Conservation (phyloP, 768 basidiomycete species). For the Hortiboletus flavorubellus region DNA sequence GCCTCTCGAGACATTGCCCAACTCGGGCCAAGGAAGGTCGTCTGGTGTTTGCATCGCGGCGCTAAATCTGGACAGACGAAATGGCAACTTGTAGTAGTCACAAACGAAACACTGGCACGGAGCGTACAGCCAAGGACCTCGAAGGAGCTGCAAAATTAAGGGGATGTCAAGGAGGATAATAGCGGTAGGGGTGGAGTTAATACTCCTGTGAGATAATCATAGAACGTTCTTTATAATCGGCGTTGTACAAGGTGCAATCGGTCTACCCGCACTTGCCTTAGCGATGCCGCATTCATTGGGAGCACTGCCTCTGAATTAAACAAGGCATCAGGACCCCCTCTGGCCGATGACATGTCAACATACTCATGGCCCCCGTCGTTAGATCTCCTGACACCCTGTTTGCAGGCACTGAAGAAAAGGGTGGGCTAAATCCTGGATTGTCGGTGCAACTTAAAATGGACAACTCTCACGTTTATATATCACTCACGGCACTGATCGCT, state of each 20-base stretch:
- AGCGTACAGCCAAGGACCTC: slow-evolving; percentile 14
- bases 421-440: slow-evolving; percentile 30
- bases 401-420: slow-evolving; percentile 30
- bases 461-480: slow-evolving; percentile 35
- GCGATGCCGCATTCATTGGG: slow-evolving; percentile 36
- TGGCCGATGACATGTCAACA: slow-evolving; percentile 35
- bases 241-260: slow-evolving; percentile 27
- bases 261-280: slow-evolving; percentile 26
- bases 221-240: slow-evolving; percentile 36
- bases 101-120: slow-evolving; percentile 5
- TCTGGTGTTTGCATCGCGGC: slow-evolving; percentile 46
- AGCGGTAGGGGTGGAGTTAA: slow-evolving; percentile 36
- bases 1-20: slow-evolving; percentile 80
- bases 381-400: slow-evolving; percentile 32
- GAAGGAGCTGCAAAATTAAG: slow-evolving; percentile 11
- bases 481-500: slow-evolving; percentile 34
- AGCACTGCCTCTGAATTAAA: slow-evolving; percentile 33
- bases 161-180: slow-evolving; percentile 23
- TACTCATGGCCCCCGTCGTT: slow-evolving; percentile 28
- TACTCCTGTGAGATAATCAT: slow-evolving; percentile 35
- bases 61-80: slow-evolving; percentile 4
- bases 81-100: slow-evolving; percentile 1
- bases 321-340: slow-evolving; percentile 27
- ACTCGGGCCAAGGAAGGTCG: slow-evolving; percentile 84
- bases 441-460: slow-evolving; percentile 26